Conservation (phyloP, 805 yeast species). For the Danielia oregonensis region DNA sequence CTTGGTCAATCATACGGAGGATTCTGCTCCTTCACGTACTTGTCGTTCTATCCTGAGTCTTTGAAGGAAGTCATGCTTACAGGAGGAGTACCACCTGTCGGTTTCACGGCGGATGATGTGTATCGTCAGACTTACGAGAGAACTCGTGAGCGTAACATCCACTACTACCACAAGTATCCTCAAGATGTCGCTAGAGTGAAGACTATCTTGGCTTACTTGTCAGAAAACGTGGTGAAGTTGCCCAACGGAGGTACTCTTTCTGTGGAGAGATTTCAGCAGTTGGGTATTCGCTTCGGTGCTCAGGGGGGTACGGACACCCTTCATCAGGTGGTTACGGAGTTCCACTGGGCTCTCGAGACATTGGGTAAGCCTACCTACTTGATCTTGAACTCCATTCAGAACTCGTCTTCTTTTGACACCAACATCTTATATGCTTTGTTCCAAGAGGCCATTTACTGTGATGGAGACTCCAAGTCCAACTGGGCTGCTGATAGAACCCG, state of each 20-base stretch:
- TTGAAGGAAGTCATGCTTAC: constrained; percentile 45
- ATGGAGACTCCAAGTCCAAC: constrained; percentile 34
- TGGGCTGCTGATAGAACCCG: constrained; percentile 51
- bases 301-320: constrained; percentile 47
- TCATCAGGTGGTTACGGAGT: constrained; percentile 41
- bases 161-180: constrained; percentile 48
- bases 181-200: constrained; percentile 39
- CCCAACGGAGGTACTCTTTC: constrained; percentile 52
- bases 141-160: constrained; percentile 45
- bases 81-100: constrained; percentile 59
- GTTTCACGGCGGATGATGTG: constrained; percentile 42
- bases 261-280: constrained; percentile 49
- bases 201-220: constrained; percentile 32
- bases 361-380: constrained; percentile 36
- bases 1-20: constrained; percentile 59
- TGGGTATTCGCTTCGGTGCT: constrained; percentile 51
- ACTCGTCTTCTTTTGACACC: constrained; percentile 44
- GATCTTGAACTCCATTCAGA: constrained; percentile 31
- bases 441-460: constrained; percentile 57
- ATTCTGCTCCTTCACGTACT: constrained; percentile 46
- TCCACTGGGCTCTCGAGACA: constrained; percentile 35
- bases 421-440: constrained; percentile 52
- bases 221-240: constrained; percentile 24
- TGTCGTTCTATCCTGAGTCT: constrained; percentile 42
- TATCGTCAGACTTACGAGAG: constrained; percentile 45